Evolutionary conservation across 768 basidiomycete genomes (phyloP), one percentile per base, ranked within the genome.

Genomic region (Hysterangium stoloniferum): DNA sequence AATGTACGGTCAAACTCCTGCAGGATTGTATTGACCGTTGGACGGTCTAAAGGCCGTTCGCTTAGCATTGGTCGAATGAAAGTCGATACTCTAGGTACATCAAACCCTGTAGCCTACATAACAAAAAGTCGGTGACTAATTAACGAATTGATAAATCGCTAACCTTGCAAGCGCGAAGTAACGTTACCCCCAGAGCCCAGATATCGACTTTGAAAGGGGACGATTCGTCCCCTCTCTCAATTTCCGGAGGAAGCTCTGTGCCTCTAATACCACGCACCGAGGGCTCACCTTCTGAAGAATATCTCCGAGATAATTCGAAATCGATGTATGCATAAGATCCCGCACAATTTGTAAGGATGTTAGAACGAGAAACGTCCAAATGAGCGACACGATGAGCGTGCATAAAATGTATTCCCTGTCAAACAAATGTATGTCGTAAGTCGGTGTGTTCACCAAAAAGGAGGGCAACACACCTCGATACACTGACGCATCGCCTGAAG

Each of bases 131-230:
- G 9, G 38, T 19, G 24, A 34, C 8, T 24, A 46, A 19, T 13
- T 46, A 37, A 12, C 4, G 4, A 47, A 20, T 19, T 9, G 34
- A 29, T 36, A 17, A 15, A 31, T 17, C 13, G 58, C 69, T 41
- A 64, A 83, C 85, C 67, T 84, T 76, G 68, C 78, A 81, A 35
- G 77, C 77, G 19, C 78, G 74, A 35, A 84, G 62, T 25, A 87
- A 76, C 3, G 86, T 68, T 13, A 83, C 68, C 17, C 71, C 86
- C 27, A 86, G 64, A 12, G 82, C 81, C 81, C 84, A 88, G 2
- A 87, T 73, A 58, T 88, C 85, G 6, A 84, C 66, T 65, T 84
- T 85, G 61, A 77, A 86, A 4, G 84, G 80, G 62, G 85, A 75
- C 33, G 59, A 59, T 45, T 59, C 61, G 37, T 71, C 73, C 17